Evolutionary conservation across 768 basidiomycete species (phyloP).

Genomic region (Auricularia sp.): DNA sequence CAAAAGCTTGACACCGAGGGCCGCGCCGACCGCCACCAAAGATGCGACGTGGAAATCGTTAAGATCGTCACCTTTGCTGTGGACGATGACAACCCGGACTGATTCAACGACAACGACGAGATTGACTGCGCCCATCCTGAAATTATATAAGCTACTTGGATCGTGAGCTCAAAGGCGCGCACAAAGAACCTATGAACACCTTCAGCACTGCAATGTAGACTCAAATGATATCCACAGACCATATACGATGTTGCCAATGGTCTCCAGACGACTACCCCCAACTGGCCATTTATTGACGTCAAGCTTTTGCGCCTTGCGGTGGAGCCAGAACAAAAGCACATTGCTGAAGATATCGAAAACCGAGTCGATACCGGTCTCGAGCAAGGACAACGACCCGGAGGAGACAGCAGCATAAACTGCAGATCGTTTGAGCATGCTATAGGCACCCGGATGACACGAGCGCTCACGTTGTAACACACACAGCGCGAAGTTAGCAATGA

Average conservation of each 20-base stretch:
- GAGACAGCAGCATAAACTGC: constrained; percentile 84
- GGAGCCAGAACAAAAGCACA: constrained; percentile 67
- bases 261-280: constrained; percentile 81
- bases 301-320: constrained; percentile 58
- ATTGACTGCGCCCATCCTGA: constrained; percentile 86
- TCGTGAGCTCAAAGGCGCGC: background rate
- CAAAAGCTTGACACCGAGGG: constrained; percentile 80
- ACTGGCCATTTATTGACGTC: constrained; percentile 88
- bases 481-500: constrained; percentile 65
- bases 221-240: constrained; percentile 31
- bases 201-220: too few relatives aligned
- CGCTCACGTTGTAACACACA: constrained; percentile 60
- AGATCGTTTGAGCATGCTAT: too few relatives aligned
- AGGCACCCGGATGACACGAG: background rate
- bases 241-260: constrained; percentile 82
- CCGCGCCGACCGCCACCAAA: constrained; percentile 71
- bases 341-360: constrained; percentile 80
- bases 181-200: background rate
- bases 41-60: constrained; percentile 70
- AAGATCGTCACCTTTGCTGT: constrained; percentile 33
- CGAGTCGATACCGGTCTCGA: constrained; percentile 86
- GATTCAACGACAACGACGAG: constrained; percentile 87
- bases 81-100: constrained; percentile 55
- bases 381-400: constrained; percentile 70
- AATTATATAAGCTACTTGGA: background rate